These are phyloP conservation scores for Pezicula radicicola DNA, from an alignment of 2,329 filamentous ascomycete species.

Conservation along the genomic window DNA sequence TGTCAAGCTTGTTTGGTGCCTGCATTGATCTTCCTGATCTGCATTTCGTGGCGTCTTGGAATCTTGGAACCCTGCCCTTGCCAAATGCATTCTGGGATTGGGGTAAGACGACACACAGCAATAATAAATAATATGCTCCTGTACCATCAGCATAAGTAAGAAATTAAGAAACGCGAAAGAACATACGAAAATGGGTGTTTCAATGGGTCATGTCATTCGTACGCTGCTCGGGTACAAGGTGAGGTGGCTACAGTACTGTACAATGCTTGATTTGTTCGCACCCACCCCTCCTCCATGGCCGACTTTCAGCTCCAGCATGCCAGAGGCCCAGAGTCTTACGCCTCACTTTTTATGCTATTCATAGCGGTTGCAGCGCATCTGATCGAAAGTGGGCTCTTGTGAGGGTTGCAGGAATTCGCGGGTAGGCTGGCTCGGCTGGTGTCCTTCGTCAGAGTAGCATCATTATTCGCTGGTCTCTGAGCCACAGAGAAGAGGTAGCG, in stretches of 20 bases:
- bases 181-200: not conserved
- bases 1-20: slow-evolving; percentile 6
- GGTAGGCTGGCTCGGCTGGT: not conserved
- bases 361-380: not conserved
- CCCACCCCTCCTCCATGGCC: no score
- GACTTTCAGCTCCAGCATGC: not conserved
- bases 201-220: no score
- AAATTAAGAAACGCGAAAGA: not conserved
- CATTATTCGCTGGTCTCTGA: no score
- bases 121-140: not conserved
- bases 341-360: not conserved
- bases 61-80: not conserved
- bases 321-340: not conserved
- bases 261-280: not conserved
- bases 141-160: not conserved
- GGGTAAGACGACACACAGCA: not conserved
- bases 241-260: no score
- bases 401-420: not conserved
- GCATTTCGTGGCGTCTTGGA: slow-evolving; percentile 4
- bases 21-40: slow-evolving; percentile 14
- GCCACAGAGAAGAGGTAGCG: not conserved
- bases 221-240: no score
- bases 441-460: no score
- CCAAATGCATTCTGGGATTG: not conserved
- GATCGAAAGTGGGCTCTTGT: not conserved